Evolutionary conservation across 208 protist genomes (phyloP).

Genomic region (Sergeia podlipaevii): DNA sequence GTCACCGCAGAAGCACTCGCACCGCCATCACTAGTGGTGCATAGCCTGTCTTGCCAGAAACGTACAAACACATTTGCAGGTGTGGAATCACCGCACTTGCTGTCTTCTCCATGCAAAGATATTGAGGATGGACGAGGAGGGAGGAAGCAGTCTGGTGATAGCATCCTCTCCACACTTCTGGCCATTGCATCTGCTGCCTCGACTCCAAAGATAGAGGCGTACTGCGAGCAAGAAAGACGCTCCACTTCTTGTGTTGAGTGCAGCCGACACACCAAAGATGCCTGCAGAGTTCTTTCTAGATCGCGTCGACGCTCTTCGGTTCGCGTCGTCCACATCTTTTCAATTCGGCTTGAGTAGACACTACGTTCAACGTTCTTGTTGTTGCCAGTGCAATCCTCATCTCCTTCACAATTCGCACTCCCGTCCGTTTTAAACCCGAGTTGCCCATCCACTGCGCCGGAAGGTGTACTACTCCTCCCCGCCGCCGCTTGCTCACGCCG

Average conservation of each 20-base stretch:
- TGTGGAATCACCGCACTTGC: too few relatives aligned
- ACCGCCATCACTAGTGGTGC: background rate
- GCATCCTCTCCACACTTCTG: background rate
- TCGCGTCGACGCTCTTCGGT: slow-evolving; percentile 9
- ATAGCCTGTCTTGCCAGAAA: too few relatives aligned
- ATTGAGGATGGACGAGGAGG: background rate
- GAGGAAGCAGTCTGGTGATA: slow-evolving; percentile 2
- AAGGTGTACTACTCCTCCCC: too few relatives aligned
- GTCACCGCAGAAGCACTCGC: background rate
- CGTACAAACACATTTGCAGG: too few relatives aligned
- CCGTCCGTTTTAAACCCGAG: too few relatives aligned
- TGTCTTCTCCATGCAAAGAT: background rate
- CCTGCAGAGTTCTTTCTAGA: background rate
- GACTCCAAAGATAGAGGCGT: background rate
- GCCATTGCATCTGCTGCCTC: too few relatives aligned
- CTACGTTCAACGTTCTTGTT: slow-evolving; percentile 6
- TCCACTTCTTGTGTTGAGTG: background rate
- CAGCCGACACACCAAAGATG: slow-evolving; percentile 1
- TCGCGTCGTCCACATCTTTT: slow-evolving; percentile 23
- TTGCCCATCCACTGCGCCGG: too few relatives aligned
- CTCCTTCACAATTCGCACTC: too few relatives aligned
- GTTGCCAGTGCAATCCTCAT: background rate
- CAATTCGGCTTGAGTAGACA: slow-evolving; percentile 25
- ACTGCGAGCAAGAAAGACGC: background rate
- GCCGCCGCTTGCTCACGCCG: background rate